phyloP scores from a whole-genome alignment of 2,329 filamentous ascomycete genomes.

The Colletotrichum liaoningense region DNA sequence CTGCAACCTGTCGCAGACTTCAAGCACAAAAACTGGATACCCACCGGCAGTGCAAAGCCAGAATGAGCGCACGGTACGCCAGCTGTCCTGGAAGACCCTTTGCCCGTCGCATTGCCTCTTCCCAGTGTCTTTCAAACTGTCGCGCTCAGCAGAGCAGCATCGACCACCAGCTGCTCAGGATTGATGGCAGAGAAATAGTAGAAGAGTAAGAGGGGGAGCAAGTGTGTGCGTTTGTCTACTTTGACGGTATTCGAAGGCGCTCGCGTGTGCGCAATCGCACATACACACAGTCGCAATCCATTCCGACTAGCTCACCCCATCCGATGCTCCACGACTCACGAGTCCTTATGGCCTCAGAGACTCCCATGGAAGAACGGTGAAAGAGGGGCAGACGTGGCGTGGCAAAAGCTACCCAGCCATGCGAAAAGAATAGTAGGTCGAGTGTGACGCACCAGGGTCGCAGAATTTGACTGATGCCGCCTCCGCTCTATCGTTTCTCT shows the following conservation, averaged over 20 bases:
- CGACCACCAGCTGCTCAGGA: neutral
- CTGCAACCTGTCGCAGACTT: slow-evolving; percentile 32
- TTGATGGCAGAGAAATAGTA: neutral
- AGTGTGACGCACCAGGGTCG: slow-evolving; percentile 36
- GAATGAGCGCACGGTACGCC: slow-evolving; percentile 23
- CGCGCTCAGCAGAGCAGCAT: slow-evolving; percentile 9
- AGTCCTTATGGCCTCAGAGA: neutral
- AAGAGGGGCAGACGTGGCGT: slow-evolving; percentile 26
- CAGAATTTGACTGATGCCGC: slow-evolving; percentile 33
- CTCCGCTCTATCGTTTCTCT: slow-evolving; percentile 21
- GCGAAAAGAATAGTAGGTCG: slow-evolving; percentile 21
- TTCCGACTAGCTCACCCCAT: neutral
- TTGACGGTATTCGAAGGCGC: neutral
- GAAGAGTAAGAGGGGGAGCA: neutral
- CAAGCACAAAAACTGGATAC: slow-evolving; percentile 30
- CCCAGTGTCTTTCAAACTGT: slow-evolving; percentile 16
- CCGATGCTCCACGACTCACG: neutral
- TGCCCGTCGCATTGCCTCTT: slow-evolving; percentile 23
- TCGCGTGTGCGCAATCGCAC: neutral
- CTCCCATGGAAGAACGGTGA: neutral
- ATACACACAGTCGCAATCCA: neutral
- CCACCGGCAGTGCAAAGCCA: slow-evolving; percentile 30
- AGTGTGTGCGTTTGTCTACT: neutral
- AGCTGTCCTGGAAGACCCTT: slow-evolving; percentile 27
- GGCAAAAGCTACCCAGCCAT: slow-evolving; percentile 33